A percentile compares a stretch with the other conserved stretches of the same genome.
Evolutionary conservation across 2,329 filamentous ascomycete genomes (phyloP).

Genomic region (Coleophoma eucalyptorum): DNA sequence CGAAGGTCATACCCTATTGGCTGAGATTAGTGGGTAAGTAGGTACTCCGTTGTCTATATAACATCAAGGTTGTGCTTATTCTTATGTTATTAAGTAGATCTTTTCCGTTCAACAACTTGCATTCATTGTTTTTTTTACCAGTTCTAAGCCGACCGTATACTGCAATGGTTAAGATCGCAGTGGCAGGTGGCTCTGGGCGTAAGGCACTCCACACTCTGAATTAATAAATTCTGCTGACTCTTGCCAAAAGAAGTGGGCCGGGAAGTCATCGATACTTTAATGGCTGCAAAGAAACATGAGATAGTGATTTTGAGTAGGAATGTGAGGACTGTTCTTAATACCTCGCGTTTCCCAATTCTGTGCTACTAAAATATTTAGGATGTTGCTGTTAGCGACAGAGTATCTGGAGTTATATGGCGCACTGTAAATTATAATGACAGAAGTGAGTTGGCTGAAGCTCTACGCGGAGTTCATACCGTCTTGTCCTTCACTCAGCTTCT

Average conservation of each 20-base stretch:
- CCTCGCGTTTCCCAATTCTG: neutral
- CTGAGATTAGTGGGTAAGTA: neutral
- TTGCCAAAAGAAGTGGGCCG: constrained; percentile 41
- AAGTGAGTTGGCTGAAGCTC: constrained; percentile 28
- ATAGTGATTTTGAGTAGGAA: constrained; percentile 47
- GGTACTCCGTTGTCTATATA: neutral
- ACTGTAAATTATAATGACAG: constrained; percentile 41
- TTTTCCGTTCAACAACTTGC: neutral
- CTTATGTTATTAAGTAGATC: neutral
- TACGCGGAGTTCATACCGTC: constrained; percentile 47
- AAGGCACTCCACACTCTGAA: constrained; percentile 9
- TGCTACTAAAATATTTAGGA: constrained; percentile 17
- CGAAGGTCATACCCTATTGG: constrained; percentile 14
- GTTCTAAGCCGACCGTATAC: neutral
- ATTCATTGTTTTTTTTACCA: too few species aligned
- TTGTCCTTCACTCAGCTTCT: constrained; percentile 39
- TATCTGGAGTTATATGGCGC: constrained; percentile 32
- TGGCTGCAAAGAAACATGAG: constrained; percentile 44
- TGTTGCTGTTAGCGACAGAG: constrained; percentile 6
- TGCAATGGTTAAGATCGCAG: constrained; percentile 39
- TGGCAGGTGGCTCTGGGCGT: constrained; percentile 42
- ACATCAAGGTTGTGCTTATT: neutral
- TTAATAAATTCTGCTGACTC: neutral
- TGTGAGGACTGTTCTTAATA: constrained; percentile 20
- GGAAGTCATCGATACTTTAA: constrained; percentile 47